Evolutionary conservation across 257 asterid genomes (phyloP), one percentile per base, ranked within the genome.

Genomic region (Galeopsis tetrahit): DNA sequence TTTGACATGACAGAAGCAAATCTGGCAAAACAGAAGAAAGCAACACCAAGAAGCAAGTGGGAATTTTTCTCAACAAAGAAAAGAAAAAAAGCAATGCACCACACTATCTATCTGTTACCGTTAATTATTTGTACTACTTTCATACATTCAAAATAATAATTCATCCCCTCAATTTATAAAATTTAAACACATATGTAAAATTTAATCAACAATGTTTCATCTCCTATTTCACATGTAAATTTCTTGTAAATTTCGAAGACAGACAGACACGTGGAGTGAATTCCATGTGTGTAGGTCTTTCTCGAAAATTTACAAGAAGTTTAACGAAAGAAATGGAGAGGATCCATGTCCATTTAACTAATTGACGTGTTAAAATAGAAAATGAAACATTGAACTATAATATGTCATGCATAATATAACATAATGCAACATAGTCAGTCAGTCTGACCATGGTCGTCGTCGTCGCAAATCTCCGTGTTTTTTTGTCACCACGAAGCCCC

Each of bases 401-500:
- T 21, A 21, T 21, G 1, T 21, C 28, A 21, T 21, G 28, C 28
- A 21, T 21, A 21, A 21, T 21, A 21, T 21, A 21, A 21, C 28
- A 21, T 21, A 21, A 21, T 21, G 28, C 1, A 21, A 21, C 28
- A 21, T 21, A 21, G 28, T 21, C 28, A 21, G 28, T 21, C 28
- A 21, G 28, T 21, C 28, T 21, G 28, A 21, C 28, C 28, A 21
- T 21, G 28, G 28, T 21, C 28, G 28, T 21, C 28, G 28, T 21
- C 28, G 28, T 21, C 28, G 28, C 28, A 21, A 21, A 21, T 21
- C 28, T 21, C 28, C 28, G 28, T 21, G 28, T 21, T 21, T 21
- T 21, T 21, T 21, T 21, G 28, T 21, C 81, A 82, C 83, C 83
- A 78, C 2, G 83, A 69, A 7, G 75, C 77, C 4, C 85, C 85